Base-by-base conservation (phyloP, 1,284 basidiomycete genomes). In the Tilletia walkeri region DNA sequence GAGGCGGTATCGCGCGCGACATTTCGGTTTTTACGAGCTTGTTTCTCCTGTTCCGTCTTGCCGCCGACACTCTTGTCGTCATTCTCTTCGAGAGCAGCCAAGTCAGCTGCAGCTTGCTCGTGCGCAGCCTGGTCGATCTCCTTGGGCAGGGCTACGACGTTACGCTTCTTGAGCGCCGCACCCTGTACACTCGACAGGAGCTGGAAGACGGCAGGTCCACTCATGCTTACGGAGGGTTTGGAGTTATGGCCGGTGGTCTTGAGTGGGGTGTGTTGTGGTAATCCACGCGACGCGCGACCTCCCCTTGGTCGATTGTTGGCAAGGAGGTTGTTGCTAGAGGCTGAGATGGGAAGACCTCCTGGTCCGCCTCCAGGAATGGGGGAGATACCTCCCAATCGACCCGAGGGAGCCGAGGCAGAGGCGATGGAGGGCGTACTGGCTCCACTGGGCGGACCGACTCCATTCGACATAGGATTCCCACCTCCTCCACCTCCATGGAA, bases 201-300 rank as follows among this genome's bases (percentile, higher is more conserved):
- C 2, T 76, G 74, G 3, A 76, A 71, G 48, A 80, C 77, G 0
- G 78, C 78, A 12, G 79, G 77, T 0, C 75, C 75, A 47, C 75
- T 76, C 67, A 81, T 68, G 38, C 75, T 76, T 63, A 81, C 75
- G 7, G 78, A 80, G 0, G 79, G 79, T 14, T 72, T 80, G 1
- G 77, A 78, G 67, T 81, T 81, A 70, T 81, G 79, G 14, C 79
- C 79, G 18, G 70, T 74, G 0, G 75, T 76, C 70, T 75, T 77
- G 70, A 81, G 71, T 4, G 79, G 79, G 2, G 76, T 78, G 59
- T 70, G 50, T 39, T 63, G 59, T 14, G 59, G 59, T 36, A 63
- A 16, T 7, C 34, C 34, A 36, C 59, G 59, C 7, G 30, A 34
- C n/a, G 38, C 39, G 34, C 59, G 59, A 16, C 34, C 76, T 70